Percentiles rank a stretch among this genome's conserved stretches.
Conservation (phyloP, 2,329 filamentous ascomycete species). For the Phialophora verrucosa region DNA sequence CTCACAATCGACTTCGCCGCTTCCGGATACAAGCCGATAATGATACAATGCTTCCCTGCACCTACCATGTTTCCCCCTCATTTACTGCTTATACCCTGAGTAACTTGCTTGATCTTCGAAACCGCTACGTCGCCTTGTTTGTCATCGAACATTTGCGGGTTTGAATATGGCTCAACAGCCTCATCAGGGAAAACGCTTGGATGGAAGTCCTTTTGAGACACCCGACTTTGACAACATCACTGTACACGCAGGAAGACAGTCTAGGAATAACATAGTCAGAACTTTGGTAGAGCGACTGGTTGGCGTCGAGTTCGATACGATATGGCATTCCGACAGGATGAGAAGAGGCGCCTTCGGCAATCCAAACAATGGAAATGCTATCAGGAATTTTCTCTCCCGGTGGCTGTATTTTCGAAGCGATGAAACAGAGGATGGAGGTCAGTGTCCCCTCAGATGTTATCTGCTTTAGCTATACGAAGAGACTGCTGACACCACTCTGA, state of each 20-base stretch:
- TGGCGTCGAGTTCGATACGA: conserved; percentile 12
- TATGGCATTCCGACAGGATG: conserved; percentile 19
- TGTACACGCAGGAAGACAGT: not conserved
- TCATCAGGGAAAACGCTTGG: conserved; percentile 6
- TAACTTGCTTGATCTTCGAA: not conserved
- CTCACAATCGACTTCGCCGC: not conserved
- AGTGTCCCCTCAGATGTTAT: not conserved
- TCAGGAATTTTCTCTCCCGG: not conserved
- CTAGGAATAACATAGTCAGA: not conserved
- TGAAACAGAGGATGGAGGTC: conserved; percentile 5
- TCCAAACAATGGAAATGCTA: not conserved
- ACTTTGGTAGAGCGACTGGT: not conserved
- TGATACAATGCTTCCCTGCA: conserved; percentile 1
- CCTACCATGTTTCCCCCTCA: not conserved
- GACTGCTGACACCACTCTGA: conserved; percentile 4
- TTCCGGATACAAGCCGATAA: not conserved
- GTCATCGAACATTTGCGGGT: not conserved
- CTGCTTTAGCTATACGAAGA: not conserved
- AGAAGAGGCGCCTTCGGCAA: conserved; percentile 23
- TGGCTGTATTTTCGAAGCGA: conserved; percentile 3
- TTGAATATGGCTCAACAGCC: conserved; percentile 2
- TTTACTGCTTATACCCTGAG: not conserved
- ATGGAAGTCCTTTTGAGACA: conserved; percentile 7
- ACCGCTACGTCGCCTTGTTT: not conserved
- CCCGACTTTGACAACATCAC: conserved; percentile 3